phyloP scores from a whole-genome alignment of 2,329 filamentous ascomycete species.

The Seiridium cupressi region DNA sequence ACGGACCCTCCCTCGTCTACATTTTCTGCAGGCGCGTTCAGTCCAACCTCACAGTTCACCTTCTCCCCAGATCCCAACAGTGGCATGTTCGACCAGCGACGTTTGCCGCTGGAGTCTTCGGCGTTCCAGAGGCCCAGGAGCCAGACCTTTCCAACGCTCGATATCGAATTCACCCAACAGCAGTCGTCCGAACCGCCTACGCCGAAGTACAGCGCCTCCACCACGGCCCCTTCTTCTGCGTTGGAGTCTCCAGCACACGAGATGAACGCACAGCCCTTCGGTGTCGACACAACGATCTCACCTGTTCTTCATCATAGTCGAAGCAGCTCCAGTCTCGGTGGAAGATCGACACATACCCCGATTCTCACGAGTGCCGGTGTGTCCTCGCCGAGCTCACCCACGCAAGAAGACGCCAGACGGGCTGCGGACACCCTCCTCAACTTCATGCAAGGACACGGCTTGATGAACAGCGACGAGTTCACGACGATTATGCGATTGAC shows the following conservation, averaged over 20 bases:
- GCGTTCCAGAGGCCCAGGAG: slow-evolving; percentile 76
- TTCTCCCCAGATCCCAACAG: slow-evolving; percentile 74
- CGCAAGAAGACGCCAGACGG: slow-evolving; percentile 79
- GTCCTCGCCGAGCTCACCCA: slow-evolving; percentile 64
- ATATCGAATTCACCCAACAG: slow-evolving; percentile 55
- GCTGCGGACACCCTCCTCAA: slow-evolving; percentile 79
- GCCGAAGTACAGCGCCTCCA: slow-evolving; percentile 46
- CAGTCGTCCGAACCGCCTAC: slow-evolving; percentile 43
- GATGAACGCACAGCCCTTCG: slow-evolving; percentile 37
- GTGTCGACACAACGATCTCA: slow-evolving; percentile 43
- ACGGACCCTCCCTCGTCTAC: slow-evolving; percentile 63
- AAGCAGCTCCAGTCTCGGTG: slow-evolving; percentile 47
- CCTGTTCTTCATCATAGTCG: slow-evolving; percentile 49
- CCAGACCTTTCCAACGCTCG: slow-evolving; percentile 79
- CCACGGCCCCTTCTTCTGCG: slow-evolving; percentile 49
- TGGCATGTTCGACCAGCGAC: slow-evolving; percentile 58
- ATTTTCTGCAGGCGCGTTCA: slow-evolving; percentile 70
- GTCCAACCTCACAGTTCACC: slow-evolving; percentile 70
- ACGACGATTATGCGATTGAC: slow-evolving; percentile 77
- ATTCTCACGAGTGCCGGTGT: slow-evolving; percentile 40
- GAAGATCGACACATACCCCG: slow-evolving; percentile 33
- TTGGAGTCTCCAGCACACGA: slow-evolving; percentile 52
- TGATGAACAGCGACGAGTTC: slow-evolving; percentile 77
- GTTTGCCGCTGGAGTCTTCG: slow-evolving; percentile 34
- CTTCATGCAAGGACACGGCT: slow-evolving; percentile 71